Evolutionary conservation across 345 rosid species (phyloP).

Genomic region (Excoecaria cochinchinensis): DNA sequence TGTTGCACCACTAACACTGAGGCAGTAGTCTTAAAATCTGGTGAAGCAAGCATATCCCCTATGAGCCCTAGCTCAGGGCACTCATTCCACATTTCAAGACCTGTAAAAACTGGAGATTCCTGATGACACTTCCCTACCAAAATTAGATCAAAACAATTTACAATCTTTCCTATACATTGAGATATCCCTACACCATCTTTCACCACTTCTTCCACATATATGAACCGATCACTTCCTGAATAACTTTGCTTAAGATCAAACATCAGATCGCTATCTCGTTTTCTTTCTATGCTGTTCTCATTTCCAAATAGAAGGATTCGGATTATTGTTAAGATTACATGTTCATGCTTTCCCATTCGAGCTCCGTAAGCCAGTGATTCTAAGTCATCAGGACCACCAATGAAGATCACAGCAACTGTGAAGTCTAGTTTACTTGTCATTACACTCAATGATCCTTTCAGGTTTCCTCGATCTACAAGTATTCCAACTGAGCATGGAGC

Average conservation of each 20-base stretch:
- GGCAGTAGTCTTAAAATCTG: slow-evolving; percentile 29
- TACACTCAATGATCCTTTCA: slow-evolving; percentile 5
- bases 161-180: slow-evolving; percentile 13
- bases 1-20: slow-evolving; percentile 16
- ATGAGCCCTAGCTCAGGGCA: slow-evolving; percentile 48
- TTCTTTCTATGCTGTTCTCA: slow-evolving; percentile 37
- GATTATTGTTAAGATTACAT: slow-evolving; percentile 32
- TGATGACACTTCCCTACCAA: slow-evolving; percentile 40
- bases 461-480: slow-evolving; percentile 16
- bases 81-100: slow-evolving; percentile 47
- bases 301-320: slow-evolving; percentile 37
- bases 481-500: slow-evolving; percentile 24
- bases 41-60: slow-evolving; percentile 46
- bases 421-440: not conserved
- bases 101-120: slow-evolving; percentile 28
- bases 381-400: slow-evolving; percentile 43
- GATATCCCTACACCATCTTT: slow-evolving; percentile 30
- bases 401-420: slow-evolving; percentile 36
- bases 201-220: slow-evolving; percentile 34
- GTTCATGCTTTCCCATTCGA: slow-evolving; percentile 32
- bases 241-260: slow-evolving; percentile 25
- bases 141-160: slow-evolving; percentile 26
- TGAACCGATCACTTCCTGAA: slow-evolving; percentile 31
- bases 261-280: slow-evolving; percentile 25
- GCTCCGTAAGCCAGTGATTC: slow-evolving; percentile 40